phyloP scores from a whole-genome alignment of 192 early-diverging fungal genomes.

The Umbelopsis isabellina region DNA sequence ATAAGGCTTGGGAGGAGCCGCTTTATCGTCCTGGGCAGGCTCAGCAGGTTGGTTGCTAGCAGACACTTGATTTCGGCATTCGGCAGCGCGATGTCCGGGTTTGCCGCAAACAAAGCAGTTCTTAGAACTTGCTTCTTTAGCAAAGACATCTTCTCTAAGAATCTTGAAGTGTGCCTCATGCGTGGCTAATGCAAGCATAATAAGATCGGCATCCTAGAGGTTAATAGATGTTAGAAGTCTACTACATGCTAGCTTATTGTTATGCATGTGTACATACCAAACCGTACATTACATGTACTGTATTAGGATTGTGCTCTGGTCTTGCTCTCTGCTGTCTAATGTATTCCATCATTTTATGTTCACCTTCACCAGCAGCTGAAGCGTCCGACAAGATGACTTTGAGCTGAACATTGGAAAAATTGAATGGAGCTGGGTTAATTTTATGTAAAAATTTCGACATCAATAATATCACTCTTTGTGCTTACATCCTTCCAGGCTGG shows the following conservation, averaged over 20 bases:
- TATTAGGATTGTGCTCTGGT: conserved; percentile 88
- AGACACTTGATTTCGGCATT: conserved; percentile 50
- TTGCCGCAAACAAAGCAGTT: conserved; percentile 68
- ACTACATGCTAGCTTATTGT: neutral
- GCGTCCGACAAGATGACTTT: conserved; percentile 94
- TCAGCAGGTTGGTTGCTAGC: neutral
- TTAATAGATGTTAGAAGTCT: neutral
- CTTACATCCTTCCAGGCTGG: conserved; percentile 78
- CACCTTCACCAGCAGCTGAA: conserved; percentile 97
- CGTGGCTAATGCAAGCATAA: conserved; percentile 93
- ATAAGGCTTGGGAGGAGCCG: conserved; percentile 69
- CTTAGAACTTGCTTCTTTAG: conserved; percentile 71
- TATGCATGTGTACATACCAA: conserved; percentile 45
- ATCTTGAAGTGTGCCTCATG: conserved; percentile 98
- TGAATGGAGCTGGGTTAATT: neutral
- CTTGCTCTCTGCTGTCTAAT: conserved; percentile 80
- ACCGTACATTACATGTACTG: conserved; percentile 91
- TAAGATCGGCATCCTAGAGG: conserved; percentile 89
- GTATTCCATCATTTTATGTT: conserved; percentile 99
- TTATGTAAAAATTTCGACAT: neutral
- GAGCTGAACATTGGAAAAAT: conserved; percentile 41
- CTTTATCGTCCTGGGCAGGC: conserved; percentile 43
- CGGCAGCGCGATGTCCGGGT: conserved; percentile 66
- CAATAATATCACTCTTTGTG: neutral
- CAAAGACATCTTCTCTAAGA: conserved; percentile 93